phyloP scores from a whole-genome alignment of 1,139 yeast genomes.

The Zhuliangozyma blackwelliae region DNA sequence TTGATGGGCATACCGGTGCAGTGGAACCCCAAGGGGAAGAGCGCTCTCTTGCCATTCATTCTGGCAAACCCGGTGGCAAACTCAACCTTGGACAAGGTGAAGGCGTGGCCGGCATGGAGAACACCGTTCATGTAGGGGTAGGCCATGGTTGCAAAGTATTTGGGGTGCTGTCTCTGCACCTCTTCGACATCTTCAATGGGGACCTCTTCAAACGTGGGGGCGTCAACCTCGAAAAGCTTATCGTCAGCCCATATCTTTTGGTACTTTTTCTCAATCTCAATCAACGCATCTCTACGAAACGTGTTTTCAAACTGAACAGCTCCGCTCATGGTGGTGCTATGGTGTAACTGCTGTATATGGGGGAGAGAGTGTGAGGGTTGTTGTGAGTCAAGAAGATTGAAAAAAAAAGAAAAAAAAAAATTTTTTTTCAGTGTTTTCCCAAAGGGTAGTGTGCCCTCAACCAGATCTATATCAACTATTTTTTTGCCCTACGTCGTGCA shows the following conservation, averaged over 20 bases:
- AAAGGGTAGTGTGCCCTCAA: too few species aligned
- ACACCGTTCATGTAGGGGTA: slow-evolving; percentile 99
- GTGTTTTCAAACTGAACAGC: slow-evolving; percentile 52
- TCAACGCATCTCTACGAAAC: slow-evolving; percentile 88
- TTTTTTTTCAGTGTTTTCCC: not conserved
- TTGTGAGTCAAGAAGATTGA: slow-evolving; percentile 1
- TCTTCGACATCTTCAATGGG: slow-evolving; percentile 62
- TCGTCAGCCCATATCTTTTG: slow-evolving; percentile 86
- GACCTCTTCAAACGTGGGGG: slow-evolving; percentile 70
- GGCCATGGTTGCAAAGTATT: slow-evolving; percentile 91
- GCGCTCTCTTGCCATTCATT: slow-evolving; percentile 87
- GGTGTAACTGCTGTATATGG: slow-evolving; percentile 1
- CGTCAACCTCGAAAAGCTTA: slow-evolving; percentile 78
- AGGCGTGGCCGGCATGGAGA: slow-evolving; percentile 95
- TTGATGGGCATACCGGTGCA: slow-evolving; percentile 99
- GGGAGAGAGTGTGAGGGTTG: not conserved
- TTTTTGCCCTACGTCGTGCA: too few species aligned
- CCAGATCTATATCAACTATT: too few species aligned
- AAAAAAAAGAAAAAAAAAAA: not conserved
- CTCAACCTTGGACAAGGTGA: slow-evolving; percentile 92
- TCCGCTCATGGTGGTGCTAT: slow-evolving; percentile 31
- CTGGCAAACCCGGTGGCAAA: slow-evolving; percentile 92
- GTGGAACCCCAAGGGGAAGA: slow-evolving; percentile 97
- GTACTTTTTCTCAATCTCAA: slow-evolving; percentile 84
- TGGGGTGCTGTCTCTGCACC: slow-evolving; percentile 76